Conservation (phyloP, 2,329 filamentous ascomycete genomes). For the Trichophyton schoenleinii region DNA sequence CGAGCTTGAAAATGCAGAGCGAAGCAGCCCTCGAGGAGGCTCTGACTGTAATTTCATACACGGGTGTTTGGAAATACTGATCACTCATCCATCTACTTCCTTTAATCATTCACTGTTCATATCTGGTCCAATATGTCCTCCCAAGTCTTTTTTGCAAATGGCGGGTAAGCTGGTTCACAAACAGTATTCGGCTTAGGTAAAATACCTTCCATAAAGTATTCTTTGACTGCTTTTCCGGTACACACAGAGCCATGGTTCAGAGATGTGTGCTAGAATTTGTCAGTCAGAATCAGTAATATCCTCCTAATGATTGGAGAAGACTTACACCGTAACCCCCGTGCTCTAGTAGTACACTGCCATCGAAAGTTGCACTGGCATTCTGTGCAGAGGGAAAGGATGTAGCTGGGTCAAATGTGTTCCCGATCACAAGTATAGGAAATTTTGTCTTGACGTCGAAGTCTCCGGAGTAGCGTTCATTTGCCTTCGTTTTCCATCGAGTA, state of each 20-base stretch:
- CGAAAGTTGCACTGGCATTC: slow-evolving; percentile 16
- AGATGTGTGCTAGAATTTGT: slow-evolving; percentile 11
- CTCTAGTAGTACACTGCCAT: slow-evolving; percentile 18
- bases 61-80: too few species aligned
- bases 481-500: slow-evolving; percentile 15
- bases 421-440: slow-evolving; percentile 19
- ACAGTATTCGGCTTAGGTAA: slow-evolving; percentile 23
- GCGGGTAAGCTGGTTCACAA: slow-evolving; percentile 14
- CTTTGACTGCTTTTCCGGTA: slow-evolving; percentile 17
- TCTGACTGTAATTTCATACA: too few species aligned
- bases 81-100: too few species aligned
- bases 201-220: slow-evolving; percentile 26
- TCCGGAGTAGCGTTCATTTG: slow-evolving; percentile 17
- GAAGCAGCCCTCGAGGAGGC: too few species aligned
- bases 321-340: slow-evolving; percentile 16
- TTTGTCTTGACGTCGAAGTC: slow-evolving; percentile 17
- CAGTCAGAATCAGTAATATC: not conserved
- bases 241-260: slow-evolving; percentile 24
- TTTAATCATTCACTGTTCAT: too few species aligned
- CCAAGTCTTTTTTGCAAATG: slow-evolving; percentile 1
- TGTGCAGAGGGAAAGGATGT: slow-evolving; percentile 18
- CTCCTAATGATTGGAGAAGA: not conserved
- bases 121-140: not conserved
- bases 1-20: too few species aligned
- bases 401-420: slow-evolving; percentile 17